phyloP scores from a whole-genome alignment of 108 stramenopile genomes.

The Skeletonema costatum region DNA sequence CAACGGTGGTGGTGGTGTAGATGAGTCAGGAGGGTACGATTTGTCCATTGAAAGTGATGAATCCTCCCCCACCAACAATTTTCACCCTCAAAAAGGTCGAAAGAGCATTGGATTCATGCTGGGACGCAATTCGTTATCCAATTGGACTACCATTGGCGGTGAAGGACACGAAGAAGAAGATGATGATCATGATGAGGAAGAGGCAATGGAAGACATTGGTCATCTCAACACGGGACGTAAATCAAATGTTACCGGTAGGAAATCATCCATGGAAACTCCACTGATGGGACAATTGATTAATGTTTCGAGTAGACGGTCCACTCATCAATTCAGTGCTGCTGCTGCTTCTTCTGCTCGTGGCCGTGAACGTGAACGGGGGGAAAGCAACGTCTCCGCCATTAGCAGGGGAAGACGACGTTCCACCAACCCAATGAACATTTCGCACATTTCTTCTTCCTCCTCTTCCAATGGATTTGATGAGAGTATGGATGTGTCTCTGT shows the following conservation, averaged over 20 bases:
- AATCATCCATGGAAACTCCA: not conserved
- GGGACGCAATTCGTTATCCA: slow-evolving; percentile 25
- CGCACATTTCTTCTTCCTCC: slow-evolving; percentile 45
- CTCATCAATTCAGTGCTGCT: not conserved
- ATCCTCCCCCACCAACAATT: not conserved
- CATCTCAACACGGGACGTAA: slow-evolving; percentile 4
- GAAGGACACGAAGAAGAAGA: not conserved
- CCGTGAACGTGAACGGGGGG: slow-evolving; percentile 4
- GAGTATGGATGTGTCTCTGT: not conserved
- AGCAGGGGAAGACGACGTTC: not conserved
- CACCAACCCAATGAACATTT: slow-evolving; percentile 14
- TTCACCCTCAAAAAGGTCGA: slow-evolving; percentile 1
- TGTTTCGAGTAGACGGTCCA: not conserved
- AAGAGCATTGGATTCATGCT: slow-evolving; percentile 38
- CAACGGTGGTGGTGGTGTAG: not conserved
- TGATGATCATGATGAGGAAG: not conserved
- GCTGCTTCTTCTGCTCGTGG: not conserved
- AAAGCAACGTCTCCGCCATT: not conserved
- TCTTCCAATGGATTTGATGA: slow-evolving; percentile 18
- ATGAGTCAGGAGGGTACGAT: slow-evolving; percentile 12
- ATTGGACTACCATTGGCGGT: slow-evolving; percentile 24
- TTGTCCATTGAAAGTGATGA: slow-evolving; percentile 4
- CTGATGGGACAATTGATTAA: not conserved
- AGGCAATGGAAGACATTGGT: slow-evolving; percentile 5
- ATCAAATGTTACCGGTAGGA: not conserved